phyloP scores from a whole-genome alignment of 2,329 filamentous ascomycete genomes.

The Phoma sp. region DNA sequence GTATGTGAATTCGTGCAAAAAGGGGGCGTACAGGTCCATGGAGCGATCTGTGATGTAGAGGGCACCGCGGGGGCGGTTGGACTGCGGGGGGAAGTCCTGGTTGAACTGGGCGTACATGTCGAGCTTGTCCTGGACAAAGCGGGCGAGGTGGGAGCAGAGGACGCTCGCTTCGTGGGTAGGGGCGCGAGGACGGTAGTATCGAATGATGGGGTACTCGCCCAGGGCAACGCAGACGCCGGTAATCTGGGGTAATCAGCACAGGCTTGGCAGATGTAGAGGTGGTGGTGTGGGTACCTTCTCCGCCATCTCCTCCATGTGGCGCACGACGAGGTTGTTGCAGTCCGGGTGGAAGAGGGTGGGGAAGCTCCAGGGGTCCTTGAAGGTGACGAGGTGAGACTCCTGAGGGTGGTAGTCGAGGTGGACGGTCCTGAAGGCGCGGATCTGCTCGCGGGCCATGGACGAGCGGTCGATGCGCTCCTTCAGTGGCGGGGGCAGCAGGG shows the following conservation, averaged over 20 bases:
- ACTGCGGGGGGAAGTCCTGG: slow-evolving; percentile 81
- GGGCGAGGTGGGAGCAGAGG: slow-evolving; percentile 83
- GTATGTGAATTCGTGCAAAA: slow-evolving; percentile 96
- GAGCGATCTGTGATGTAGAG: slow-evolving; percentile 89
- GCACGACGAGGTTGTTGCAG: slow-evolving; percentile 82
- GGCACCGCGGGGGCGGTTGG: slow-evolving; percentile 77
- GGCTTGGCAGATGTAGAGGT: neutral
- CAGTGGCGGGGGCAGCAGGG: slow-evolving; percentile 72
- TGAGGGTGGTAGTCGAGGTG: slow-evolving; percentile 89
- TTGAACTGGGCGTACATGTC: slow-evolving; percentile 88
- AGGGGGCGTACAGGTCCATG: slow-evolving; percentile 87
- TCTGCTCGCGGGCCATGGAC: slow-evolving; percentile 71
- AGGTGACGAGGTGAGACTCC: slow-evolving; percentile 89
- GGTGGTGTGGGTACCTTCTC: slow-evolving; percentile 71
- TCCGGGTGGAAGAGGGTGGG: slow-evolving; percentile 88
- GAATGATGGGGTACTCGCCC: slow-evolving; percentile 92
- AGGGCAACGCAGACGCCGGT: slow-evolving; percentile 86
- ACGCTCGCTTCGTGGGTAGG: slow-evolving; percentile 86
- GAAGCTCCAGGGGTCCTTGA: slow-evolving; percentile 95
- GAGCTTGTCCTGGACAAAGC: slow-evolving; percentile 89
- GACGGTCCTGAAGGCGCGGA: slow-evolving; percentile 80
- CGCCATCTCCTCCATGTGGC: slow-evolving; percentile 83
- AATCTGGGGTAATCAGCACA: slow-evolving; percentile 61
- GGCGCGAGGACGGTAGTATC: slow-evolving; percentile 81
- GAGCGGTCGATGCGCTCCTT: slow-evolving; percentile 78